A percentile compares a stretch with the other conserved stretches of the same genome.
phyloP scores from a whole-genome alignment of 129 eudicot genomes.

The Heracleum sosnowskyi region DNA sequence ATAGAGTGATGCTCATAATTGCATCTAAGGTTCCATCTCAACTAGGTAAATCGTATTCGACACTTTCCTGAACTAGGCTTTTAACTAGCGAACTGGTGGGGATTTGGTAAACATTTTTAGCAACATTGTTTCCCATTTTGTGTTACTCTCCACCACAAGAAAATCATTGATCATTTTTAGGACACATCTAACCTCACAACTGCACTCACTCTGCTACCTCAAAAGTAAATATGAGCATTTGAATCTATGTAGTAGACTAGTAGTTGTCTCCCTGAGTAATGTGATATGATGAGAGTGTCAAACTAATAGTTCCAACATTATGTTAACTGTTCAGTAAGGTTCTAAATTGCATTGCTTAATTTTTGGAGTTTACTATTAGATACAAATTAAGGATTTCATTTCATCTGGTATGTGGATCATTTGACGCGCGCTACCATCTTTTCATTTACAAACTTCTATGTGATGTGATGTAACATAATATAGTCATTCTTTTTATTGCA shows the following conservation, averaged over 20 bases:
- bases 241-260: not conserved
- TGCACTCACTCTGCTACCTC: too few relatives aligned
- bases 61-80: not conserved
- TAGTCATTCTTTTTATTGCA: not conserved
- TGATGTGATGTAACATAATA: not conserved
- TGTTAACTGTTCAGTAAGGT: not conserved
- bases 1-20: not conserved
- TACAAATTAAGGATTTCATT: not conserved
- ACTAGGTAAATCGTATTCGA: not conserved
- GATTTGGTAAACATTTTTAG: too few relatives aligned
- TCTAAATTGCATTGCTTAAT: not conserved
- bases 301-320: not conserved
- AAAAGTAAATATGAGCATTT: not conserved
- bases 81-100: not conserved
- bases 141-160: not conserved
- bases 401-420: not conserved
- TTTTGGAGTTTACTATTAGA: not conserved
- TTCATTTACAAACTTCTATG: not conserved
- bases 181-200: too few relatives aligned
- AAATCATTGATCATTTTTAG: too few relatives aligned
- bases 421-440: not conserved
- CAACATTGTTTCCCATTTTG: not conserved
- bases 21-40: not conserved
- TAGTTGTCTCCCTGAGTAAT: not conserved
- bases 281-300: not conserved